Evolutionary conservation across 2,329 filamentous ascomycete genomes (phyloP), one percentile per base, ranked within the genome.

Genomic region (Penicillium sp.): DNA sequence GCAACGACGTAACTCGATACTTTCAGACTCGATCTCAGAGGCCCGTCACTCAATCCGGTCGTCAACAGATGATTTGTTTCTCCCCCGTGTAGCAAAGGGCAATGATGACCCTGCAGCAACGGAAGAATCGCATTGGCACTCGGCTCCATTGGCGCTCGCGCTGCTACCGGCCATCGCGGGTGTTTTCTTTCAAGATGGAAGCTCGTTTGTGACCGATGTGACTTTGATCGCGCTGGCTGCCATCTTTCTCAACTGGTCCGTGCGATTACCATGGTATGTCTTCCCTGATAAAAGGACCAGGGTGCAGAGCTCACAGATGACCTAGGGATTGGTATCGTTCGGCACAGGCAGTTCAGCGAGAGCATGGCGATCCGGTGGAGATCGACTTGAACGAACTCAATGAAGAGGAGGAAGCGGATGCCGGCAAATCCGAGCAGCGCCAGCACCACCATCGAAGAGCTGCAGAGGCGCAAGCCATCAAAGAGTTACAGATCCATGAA

Each of bases 201-300:
- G 82, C 51, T 77, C 82, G 1, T 74, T 95, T 44, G 79, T 89
- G 37, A 95, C 88, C 0, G 90, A 96, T 62, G 66, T 94, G 17
- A 82, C 92, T 52, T 71, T 96, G 22, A 67, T 96, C 20, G 79
- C 76, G 2, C 65, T 96, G 44, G 85, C 85, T 2, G 85, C 83
- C 3, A 75, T 95, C 30, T 93, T 95, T 55, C 70, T 96, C 45
- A 89, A 95, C 60, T 95, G 88, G 86, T 89, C 85, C 32, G 83
- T 95, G 29, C 82, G 86, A 39, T 72, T 92, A 50, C 90, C 90
- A 52, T 96, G 90, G 89, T 89, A 69, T 59, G 75, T 35, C 12
- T 35, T 42, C 33, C 14, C 11, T 12, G 15, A 32, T 9, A 5
- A 9, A 22, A 22, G 18, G 18, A 22, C 9, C 18, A 5, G 18